These are phyloP conservation scores for Beauveria asiatica DNA, from an alignment of 2,329 filamentous ascomycete species.

Conservation along the genomic window DNA sequence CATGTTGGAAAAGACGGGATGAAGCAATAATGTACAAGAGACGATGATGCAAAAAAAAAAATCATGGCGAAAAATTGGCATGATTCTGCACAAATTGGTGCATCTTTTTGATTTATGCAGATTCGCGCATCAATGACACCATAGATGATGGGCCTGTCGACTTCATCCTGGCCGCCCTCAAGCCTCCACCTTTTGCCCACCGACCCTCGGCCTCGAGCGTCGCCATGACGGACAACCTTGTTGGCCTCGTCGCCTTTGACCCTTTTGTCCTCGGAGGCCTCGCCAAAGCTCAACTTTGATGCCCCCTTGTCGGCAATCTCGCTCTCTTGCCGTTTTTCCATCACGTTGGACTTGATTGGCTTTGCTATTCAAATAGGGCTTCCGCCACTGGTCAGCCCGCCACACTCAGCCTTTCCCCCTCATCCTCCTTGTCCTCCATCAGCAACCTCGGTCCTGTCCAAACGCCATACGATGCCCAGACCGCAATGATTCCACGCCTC, in stretches of 20 bases:
- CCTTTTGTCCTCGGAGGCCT: not conserved
- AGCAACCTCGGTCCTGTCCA: not conserved
- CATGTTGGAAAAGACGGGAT: not conserved
- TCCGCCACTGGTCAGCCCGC: not conserved
- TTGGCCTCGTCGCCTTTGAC: not conserved
- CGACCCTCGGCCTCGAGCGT: not conserved
- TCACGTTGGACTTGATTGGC: not conserved
- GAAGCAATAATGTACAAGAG: not conserved
- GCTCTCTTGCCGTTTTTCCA: not conserved
- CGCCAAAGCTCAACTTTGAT: not conserved
- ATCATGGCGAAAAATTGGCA: not conserved
- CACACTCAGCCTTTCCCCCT: too few relatives aligned
- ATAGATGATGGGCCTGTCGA: not conserved
- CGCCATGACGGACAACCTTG: not conserved
- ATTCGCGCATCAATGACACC: not conserved
- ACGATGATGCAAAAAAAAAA: too few relatives aligned
- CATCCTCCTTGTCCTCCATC: not conserved
- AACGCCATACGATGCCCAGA: not conserved
- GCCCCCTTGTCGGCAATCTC: not conserved
- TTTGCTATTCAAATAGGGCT: not conserved
- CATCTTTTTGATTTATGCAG: not conserved
- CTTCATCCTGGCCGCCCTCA: not conserved
- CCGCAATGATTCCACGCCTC: constrained; percentile 29
- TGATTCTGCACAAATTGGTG: not conserved
- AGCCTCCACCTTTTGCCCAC: not conserved